phyloP scores from a whole-genome alignment of 2,329 filamentous ascomycete genomes.

The Sporothrix mexicana region DNA sequence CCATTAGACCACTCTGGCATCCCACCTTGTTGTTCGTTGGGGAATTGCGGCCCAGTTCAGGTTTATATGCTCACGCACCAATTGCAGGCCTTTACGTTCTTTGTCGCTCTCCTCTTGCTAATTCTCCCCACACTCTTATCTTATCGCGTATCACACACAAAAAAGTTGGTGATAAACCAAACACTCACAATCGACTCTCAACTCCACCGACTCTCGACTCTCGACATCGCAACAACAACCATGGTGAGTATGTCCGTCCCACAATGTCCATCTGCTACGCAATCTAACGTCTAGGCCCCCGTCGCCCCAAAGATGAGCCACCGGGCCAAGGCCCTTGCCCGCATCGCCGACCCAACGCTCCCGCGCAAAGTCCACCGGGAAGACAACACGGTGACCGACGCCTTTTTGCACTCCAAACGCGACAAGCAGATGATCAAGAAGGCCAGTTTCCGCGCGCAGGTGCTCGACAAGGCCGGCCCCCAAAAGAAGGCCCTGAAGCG shows the following conservation, averaged over 20 bases:
- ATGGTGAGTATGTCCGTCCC: slow-evolving; percentile 13
- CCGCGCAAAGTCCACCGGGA: slow-evolving; percentile 60
- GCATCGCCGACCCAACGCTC: slow-evolving; percentile 57
- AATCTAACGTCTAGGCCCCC: slow-evolving; percentile 24
- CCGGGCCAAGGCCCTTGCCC: slow-evolving; percentile 58
- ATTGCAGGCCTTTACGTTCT: no score
- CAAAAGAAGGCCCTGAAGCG: slow-evolving; percentile 55
- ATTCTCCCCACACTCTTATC: not conserved
- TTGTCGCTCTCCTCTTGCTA: no score
- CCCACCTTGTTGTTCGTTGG: slow-evolving; percentile 26
- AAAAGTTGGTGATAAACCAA: slow-evolving; percentile 19
- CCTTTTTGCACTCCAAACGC: slow-evolving; percentile 75
- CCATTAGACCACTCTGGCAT: slow-evolving; percentile 39
- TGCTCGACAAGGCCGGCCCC: slow-evolving; percentile 62
- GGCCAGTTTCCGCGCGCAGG: slow-evolving; percentile 76
- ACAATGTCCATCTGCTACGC: no score
- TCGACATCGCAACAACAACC: not conserved
- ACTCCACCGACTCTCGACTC: no score
- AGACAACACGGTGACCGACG: slow-evolving; percentile 57
- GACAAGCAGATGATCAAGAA: slow-evolving; percentile 86
- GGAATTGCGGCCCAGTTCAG: not conserved
- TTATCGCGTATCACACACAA: slow-evolving; percentile 6
- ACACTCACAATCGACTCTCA: not conserved
- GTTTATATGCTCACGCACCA: not conserved
- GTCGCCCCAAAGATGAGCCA: slow-evolving; percentile 35